These are phyloP conservation scores for Rhododendron mucronatum DNA, from an alignment of 148 eudicot genomes.

Conservation along the genomic window DNA sequence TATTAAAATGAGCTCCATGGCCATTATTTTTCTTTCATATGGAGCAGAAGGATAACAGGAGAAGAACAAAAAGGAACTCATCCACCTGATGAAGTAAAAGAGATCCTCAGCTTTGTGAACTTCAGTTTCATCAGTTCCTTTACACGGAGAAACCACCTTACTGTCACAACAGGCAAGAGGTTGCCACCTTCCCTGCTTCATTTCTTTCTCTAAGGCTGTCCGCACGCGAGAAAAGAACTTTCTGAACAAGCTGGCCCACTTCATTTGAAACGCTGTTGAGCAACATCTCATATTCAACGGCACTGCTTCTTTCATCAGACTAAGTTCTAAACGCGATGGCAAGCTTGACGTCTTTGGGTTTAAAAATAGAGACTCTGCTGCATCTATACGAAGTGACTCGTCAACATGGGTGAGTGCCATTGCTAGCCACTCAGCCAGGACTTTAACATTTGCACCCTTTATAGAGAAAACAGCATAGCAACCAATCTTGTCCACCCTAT, in stretches of 20 bases:
- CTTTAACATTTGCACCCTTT: slow-evolving; percentile 62
- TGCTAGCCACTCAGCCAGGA: slow-evolving; percentile 73
- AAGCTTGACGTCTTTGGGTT: slow-evolving; percentile 92
- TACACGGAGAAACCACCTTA: slow-evolving; percentile 15
- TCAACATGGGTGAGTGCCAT: slow-evolving; percentile 87
- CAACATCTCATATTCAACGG: slow-evolving; percentile 95
- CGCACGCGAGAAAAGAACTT: slow-evolving; percentile 90
- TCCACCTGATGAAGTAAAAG: slow-evolving; percentile 78
- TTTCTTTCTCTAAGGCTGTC: slow-evolving; percentile 84
- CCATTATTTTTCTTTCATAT: slow-evolving; percentile 94
- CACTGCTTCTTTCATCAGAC: slow-evolving; percentile 69
- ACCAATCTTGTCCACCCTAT: slow-evolving; percentile 26
- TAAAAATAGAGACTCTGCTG: slow-evolving; percentile 80
- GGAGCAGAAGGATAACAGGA: slow-evolving; percentile 99
- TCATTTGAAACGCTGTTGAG: slow-evolving; percentile 97
- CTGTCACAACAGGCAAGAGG: slow-evolving; percentile 36
- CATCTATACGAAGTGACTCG: slow-evolving; percentile 91
- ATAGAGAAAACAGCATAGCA: slow-evolving; percentile 49
- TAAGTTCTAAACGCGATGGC: slow-evolving; percentile 84
- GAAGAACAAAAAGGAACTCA: slow-evolving; percentile 78
- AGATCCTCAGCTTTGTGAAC: slow-evolving; percentile 58
- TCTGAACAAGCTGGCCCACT: slow-evolving; percentile 87
- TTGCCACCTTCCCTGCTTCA: slow-evolving; percentile 67
- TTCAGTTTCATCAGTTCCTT: slow-evolving; percentile 27
- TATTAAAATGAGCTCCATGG: slow-evolving; percentile 85